phyloP scores from a whole-genome alignment of 1,139 yeast species.

The Protomyces macrosporus region DNA sequence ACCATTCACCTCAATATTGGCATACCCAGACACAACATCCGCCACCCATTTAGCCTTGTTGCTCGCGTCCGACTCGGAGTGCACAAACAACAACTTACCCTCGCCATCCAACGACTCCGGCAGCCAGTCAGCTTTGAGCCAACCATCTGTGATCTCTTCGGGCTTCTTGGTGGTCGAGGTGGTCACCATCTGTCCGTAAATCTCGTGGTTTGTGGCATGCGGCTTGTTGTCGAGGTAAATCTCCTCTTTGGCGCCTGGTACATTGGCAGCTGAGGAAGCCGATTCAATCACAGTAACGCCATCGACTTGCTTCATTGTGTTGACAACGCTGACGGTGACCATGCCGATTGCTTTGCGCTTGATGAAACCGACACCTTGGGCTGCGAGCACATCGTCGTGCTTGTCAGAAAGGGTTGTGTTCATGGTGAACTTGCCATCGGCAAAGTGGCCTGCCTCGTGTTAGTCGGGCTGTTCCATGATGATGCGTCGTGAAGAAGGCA shows the following conservation, averaged over 20 bases:
- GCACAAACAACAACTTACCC: constrained; percentile 6
- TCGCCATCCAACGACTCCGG: constrained; percentile 7
- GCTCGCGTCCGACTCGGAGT: constrained; percentile 13
- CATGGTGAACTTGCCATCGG: constrained; percentile 23
- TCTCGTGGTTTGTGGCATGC: constrained; percentile 4
- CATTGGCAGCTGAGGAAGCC: constrained; percentile 7
- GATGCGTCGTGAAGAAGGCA: background rate
- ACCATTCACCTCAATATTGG: constrained; percentile 15
- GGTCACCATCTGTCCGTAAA: constrained; percentile 15
- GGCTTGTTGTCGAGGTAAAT: constrained; percentile 6
- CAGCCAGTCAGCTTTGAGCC: constrained; percentile 5
- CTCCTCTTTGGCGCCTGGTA: constrained; percentile 21
- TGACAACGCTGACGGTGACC: constrained; percentile 20
- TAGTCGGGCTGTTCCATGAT: background rate
- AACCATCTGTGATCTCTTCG: constrained; percentile 8
- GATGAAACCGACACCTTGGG: constrained; percentile 24
- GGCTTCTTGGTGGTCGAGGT: constrained; percentile 1
- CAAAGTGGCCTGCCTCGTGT: background rate
- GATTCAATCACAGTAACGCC: constrained; percentile 15
- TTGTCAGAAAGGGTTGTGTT: constrained; percentile 20
- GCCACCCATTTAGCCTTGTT: constrained; percentile 21
- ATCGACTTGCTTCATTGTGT: constrained; percentile 9
- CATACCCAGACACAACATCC: constrained; percentile 11
- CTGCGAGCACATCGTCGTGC: constrained; percentile 14
- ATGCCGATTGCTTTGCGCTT: constrained; percentile 25